Evolutionary conservation across 2,329 filamentous ascomycete genomes (phyloP).

Genomic region (Nigrograna mackinnonii): DNA sequence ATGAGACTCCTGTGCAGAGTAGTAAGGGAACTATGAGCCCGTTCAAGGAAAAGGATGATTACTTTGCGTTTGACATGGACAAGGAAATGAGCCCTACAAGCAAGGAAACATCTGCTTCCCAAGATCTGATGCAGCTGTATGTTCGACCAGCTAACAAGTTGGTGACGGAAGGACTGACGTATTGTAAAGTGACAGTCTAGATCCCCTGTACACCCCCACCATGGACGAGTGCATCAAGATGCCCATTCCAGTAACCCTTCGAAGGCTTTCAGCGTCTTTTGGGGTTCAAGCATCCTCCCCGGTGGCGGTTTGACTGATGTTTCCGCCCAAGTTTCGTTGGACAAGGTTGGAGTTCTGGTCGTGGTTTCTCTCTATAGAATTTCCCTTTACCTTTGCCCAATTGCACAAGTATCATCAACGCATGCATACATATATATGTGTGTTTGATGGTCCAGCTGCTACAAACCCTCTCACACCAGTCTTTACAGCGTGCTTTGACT

Average conservation of each 20-base stretch:
- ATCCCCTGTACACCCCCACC: constrained; percentile 28
- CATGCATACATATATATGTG: too few relatives aligned
- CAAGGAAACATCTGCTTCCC: constrained; percentile 10
- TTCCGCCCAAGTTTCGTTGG: too few relatives aligned
- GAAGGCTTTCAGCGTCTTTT: constrained; percentile 24
- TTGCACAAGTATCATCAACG: too few relatives aligned
- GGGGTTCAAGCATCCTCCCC: constrained; percentile 14
- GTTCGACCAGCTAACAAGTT: too few relatives aligned
- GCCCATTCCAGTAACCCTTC: constrained; percentile 21
- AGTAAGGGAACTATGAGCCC: constrained; percentile 36
- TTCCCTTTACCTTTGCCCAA: too few relatives aligned
- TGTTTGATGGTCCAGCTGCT: too few relatives aligned
- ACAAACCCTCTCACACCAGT: too few relatives aligned
- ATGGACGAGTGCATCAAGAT: constrained; percentile 18
- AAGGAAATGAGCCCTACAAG: constrained; percentile 14
- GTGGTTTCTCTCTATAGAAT: too few relatives aligned
- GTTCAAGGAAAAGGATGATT: constrained; percentile 38
- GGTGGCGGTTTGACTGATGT: constrained; percentile 14
- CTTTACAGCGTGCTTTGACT: too few relatives aligned
- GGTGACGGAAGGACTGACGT: too few relatives aligned
- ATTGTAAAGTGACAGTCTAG: constrained; percentile 26
- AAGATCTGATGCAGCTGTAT: constrained; percentile 30
- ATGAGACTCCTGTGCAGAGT: constrained; percentile 21
- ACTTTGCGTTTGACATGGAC: constrained; percentile 31
- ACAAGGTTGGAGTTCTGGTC: too few relatives aligned